Percentiles rank a stretch among this genome's conserved stretches.
Evolutionary conservation across 768 basidiomycete species (phyloP).

Genomic region (Mycena epipterygia): DNA sequence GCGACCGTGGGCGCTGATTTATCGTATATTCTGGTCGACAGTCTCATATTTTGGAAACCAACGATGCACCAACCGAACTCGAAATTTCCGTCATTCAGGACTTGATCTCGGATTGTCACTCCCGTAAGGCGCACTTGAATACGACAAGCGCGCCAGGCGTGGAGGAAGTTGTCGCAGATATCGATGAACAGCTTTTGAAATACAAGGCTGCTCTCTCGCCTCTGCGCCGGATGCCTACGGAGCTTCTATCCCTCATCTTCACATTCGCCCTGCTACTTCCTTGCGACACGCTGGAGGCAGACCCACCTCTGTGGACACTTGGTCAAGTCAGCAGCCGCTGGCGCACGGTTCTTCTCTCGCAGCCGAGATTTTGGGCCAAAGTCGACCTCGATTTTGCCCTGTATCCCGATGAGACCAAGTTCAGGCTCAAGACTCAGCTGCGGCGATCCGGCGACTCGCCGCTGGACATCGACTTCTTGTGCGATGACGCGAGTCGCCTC

Average conservation of each 20-base stretch:
- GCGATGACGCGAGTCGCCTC: not conserved
- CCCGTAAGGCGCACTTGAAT: not conserved
- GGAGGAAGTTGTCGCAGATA: not conserved
- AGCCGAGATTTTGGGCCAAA: not conserved
- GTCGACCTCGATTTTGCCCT: not conserved
- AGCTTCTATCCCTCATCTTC: conserved; percentile 11
- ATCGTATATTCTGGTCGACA: too few relatives aligned
- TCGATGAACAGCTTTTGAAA: not conserved
- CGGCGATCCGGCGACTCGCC: not conserved
- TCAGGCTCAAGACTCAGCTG: conserved; percentile 3
- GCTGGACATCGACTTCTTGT: conserved; percentile 3
- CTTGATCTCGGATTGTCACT: not conserved
- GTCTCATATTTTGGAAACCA: not conserved
- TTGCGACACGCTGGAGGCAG: not conserved
- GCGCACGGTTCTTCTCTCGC: not conserved
- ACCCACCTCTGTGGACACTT: not conserved
- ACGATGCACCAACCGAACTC: not conserved
- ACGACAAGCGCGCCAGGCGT: not conserved
- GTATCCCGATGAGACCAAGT: not conserved
- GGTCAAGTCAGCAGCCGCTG: conserved; percentile 11
- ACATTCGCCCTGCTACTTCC: not conserved
- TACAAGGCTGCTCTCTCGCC: not conserved
- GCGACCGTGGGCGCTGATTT: too few relatives aligned
- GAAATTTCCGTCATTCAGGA: not conserved
- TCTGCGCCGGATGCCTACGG: not conserved